phyloP scores from a whole-genome alignment of 2,329 filamentous ascomycete species.

The Pyricularia grisea region DNA sequence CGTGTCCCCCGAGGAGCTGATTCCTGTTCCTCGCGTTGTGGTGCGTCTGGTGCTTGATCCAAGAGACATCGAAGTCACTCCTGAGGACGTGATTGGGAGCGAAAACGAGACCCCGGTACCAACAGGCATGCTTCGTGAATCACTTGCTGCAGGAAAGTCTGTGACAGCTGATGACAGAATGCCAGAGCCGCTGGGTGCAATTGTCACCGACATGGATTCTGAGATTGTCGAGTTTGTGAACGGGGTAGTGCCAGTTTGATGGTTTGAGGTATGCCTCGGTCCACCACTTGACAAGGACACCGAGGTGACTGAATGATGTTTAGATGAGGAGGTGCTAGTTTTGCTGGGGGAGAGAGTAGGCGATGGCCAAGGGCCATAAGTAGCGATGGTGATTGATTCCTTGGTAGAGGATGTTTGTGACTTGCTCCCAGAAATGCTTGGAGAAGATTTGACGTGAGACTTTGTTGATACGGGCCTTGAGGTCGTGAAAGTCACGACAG shows the following conservation, averaged over 20 bases:
- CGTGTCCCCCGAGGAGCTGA: neutral
- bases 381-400: neutral
- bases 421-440: neutral
- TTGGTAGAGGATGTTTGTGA: neutral
- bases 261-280: neutral
- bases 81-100: neutral
- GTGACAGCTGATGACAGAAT: neutral
- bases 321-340: neutral
- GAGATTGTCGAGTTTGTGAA: slow-evolving; percentile 1
- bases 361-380: neutral
- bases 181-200: neutral
- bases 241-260: neutral
- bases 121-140: neutral
- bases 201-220: neutral
- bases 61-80: neutral
- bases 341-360: too few relatives aligned
- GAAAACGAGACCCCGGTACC: neutral
- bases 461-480: neutral
- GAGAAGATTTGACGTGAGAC: neutral
- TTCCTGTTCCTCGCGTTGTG: neutral
- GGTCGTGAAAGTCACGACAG: slow-evolving; percentile 8
- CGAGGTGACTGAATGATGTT: neutral
- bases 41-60: neutral
- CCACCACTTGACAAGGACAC: neutral
- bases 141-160: neutral